Percentiles rank a stretch among this genome's conserved stretches.
Evolutionary conservation across 495 filamentous ascomycete genomes (phyloP).

Genomic region (Talaromyces liani): DNA sequence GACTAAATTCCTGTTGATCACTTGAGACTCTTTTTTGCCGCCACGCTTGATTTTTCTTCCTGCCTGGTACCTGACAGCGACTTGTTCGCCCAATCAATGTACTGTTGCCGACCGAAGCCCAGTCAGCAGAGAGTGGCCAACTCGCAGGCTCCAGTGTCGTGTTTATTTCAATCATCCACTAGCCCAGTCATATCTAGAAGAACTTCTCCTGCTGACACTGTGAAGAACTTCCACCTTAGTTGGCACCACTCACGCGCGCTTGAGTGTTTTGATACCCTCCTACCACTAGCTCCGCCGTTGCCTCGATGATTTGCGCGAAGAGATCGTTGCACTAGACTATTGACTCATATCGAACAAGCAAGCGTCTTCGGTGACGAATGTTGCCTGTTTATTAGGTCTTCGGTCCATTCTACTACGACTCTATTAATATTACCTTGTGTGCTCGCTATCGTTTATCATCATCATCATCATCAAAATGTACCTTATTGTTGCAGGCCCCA

Average conservation of each 20-base stretch:
- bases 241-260: constrained; percentile 1
- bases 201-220: background rate
- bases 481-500: constrained; percentile 19
- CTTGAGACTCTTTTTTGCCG: constrained; percentile 4
- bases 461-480: constrained; percentile 24
- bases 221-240: background rate
- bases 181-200: background rate
- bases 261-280: background rate
- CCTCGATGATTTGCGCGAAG: background rate
- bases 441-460: constrained; percentile 8
- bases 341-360: constrained; percentile 4
- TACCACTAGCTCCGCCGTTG: constrained; percentile 5
- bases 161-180: constrained; percentile 1
- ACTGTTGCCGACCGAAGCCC: background rate
- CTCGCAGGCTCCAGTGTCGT: constrained; percentile 3
- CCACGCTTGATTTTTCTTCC: background rate
- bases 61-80: constrained; percentile 3
- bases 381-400: background rate
- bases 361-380: background rate
- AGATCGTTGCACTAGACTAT: background rate
- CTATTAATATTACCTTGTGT: background rate
- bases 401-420: background rate
- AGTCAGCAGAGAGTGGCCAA: constrained; percentile 1
- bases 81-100: background rate
- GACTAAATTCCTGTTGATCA: constrained; percentile 1